phyloP scores from a whole-genome alignment of 1,284 basidiomycete genomes.

The Naganishia liquefaciens region DNA sequence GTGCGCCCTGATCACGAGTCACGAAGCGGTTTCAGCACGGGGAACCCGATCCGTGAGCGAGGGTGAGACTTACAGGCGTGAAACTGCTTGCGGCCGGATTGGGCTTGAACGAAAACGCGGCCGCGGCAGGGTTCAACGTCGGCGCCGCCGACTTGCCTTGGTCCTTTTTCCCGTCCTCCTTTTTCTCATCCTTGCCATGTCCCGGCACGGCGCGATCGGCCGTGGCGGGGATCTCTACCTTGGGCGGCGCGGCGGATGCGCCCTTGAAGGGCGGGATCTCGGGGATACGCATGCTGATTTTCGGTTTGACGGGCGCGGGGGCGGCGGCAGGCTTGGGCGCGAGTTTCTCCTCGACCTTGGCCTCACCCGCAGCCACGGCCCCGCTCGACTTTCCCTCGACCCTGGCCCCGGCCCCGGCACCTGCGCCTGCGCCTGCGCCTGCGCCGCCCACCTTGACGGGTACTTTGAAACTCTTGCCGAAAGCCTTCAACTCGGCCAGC shows the following conservation, averaged over 20 bases:
- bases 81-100: constrained; percentile 56
- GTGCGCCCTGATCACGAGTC: too few relatives aligned
- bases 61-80: constrained; percentile 49
- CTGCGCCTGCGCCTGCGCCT: constrained; percentile 43
- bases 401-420: constrained; percentile 37
- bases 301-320: constrained; percentile 33
- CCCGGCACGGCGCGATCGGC: constrained; percentile 31
- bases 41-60: background rate
- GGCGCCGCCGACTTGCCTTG: background rate
- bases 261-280: constrained; percentile 31
- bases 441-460: constrained; percentile 47
- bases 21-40: too few relatives aligned
- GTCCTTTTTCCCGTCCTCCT: constrained; percentile 62
- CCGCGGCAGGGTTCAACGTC: constrained; percentile 72
- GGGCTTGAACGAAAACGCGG: constrained; percentile 66
- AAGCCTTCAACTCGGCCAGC: constrained; percentile 84
- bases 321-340: constrained; percentile 37
- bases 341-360: background rate
- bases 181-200: constrained; percentile 56
- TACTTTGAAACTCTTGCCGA: constrained; percentile 91
- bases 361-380: constrained; percentile 26
- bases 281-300: constrained; percentile 29
- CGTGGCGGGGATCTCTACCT: constrained; percentile 30
- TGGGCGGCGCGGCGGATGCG: background rate
- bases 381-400: background rate